A percentile compares a stretch with the other conserved stretches of the same genome.
Conservation (phyloP, 2,329 filamentous ascomycete species). For the Xylaria sp. region DNA sequence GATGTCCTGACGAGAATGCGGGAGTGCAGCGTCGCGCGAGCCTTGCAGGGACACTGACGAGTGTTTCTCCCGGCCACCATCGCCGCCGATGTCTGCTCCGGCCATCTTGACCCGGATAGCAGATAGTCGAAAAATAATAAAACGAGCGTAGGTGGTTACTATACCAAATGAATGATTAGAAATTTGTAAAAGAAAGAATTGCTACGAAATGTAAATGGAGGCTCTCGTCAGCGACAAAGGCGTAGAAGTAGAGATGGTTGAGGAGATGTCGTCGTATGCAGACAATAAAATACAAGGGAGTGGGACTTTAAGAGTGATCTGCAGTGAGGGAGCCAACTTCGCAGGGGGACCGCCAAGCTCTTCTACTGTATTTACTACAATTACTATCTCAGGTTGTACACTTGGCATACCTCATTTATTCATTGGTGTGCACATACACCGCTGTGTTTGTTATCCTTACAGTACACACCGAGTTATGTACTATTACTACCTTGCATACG, state of each 20-base stretch:
- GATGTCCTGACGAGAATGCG: constrained; percentile 43
- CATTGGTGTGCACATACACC: constrained; percentile 1
- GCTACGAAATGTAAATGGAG: background rate
- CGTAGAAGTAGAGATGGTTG: background rate
- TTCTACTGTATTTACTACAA: too few species aligned
- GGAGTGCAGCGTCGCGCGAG: constrained; percentile 44
- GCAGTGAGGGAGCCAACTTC: constrained; percentile 28
- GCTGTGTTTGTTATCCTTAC: too few species aligned
- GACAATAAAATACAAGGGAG: background rate
- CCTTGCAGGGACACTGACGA: constrained; percentile 35
- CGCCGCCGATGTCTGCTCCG: constrained; percentile 5
- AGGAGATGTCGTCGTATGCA: background rate
- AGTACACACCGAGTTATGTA: background rate
- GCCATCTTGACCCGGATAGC: constrained; percentile 24
- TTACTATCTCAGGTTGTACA: too few species aligned
- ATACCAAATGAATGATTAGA: background rate
- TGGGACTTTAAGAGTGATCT: constrained; percentile 16
- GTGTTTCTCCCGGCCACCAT: constrained; percentile 38
- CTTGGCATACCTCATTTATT: background rate
- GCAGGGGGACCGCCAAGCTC: background rate
- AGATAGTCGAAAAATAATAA: background rate
- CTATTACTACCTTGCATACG: background rate
- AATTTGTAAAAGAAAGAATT: background rate
- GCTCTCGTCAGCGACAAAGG: constrained; percentile 1
- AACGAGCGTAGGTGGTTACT: background rate